Conservation (phyloP, 2,329 filamentous ascomycete species). For the Colletotrichum higginsianum region DNA sequence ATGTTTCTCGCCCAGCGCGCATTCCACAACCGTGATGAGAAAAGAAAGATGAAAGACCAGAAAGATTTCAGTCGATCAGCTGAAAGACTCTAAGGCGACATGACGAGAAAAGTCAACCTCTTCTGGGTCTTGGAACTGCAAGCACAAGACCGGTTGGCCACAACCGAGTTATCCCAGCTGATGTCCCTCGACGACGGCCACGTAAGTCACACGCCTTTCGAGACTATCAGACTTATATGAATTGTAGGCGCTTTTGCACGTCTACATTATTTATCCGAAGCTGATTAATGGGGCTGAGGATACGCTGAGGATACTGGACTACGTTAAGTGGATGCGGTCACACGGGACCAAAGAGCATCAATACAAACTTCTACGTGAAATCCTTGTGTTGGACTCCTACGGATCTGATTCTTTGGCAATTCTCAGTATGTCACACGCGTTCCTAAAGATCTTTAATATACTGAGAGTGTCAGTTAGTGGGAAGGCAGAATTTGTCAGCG, state of each 20-base stretch:
- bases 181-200: conserved; percentile 1
- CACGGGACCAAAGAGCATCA: conserved; percentile 4
- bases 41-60: conserved; percentile 7
- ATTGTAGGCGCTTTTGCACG: neutral
- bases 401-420: neutral
- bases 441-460: too few species aligned
- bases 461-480: too few species aligned
- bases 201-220: neutral
- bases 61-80: neutral
- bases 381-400: conserved; percentile 6
- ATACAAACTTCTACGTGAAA: conserved; percentile 8
- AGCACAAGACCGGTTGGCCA: neutral
- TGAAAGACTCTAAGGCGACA: neutral
- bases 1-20: conserved; percentile 6
- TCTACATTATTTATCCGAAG: conserved; percentile 18
- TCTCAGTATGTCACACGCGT: neutral
- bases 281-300: neutral
- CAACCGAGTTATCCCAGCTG: neutral
- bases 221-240: conserved; percentile 1
- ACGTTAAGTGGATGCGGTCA: conserved; percentile 3
- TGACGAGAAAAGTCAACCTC: conserved; percentile 4
- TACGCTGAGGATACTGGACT: neutral
- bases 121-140: conserved; percentile 4
- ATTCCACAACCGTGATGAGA: conserved; percentile 6
- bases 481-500: too few species aligned